Conservation (phyloP, 192 early-diverging fungal species). For the Backusella macrospora region DNA sequence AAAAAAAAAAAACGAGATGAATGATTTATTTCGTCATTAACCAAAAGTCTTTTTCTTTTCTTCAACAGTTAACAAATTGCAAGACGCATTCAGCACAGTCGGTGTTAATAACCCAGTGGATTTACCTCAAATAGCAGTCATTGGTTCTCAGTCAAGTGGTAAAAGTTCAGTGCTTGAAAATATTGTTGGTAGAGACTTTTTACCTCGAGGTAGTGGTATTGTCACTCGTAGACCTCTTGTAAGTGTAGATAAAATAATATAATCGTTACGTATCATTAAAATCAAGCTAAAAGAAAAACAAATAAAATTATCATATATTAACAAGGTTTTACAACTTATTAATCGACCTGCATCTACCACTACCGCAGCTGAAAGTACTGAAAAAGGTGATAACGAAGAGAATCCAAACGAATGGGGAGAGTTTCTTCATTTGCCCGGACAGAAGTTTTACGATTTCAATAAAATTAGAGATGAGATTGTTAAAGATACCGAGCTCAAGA, state of each 20-base stretch:
- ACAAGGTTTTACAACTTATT: conserved; percentile 89
- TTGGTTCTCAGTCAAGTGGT: conserved; percentile 87
- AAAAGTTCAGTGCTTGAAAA: conserved; percentile 99
- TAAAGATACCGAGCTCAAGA: conserved; percentile 89
- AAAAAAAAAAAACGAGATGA: background rate
- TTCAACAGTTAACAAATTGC: conserved; percentile 74
- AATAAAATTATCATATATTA: background rate
- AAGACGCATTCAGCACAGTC: conserved; percentile 88
- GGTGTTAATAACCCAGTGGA: conserved; percentile 90
- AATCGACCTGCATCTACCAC: conserved; percentile 77
- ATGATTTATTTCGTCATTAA: too few relatives aligned
- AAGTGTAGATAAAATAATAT: conserved; percentile 22
- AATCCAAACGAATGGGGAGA: conserved; percentile 97
- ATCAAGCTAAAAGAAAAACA: background rate
- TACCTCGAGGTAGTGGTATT: conserved; percentile 96
- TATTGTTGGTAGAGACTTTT: conserved; percentile 98
- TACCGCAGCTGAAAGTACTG: conserved; percentile 20
- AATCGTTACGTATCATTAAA: background rate
- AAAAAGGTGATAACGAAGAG: conserved; percentile 40
- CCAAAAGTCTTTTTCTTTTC: background rate
- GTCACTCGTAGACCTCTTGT: conserved; percentile 96
- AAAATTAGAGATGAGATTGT: conserved; percentile 97
- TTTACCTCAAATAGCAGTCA: conserved; percentile 86
- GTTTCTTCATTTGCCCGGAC: conserved; percentile 96
- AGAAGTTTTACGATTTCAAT: conserved; percentile 95